Base-by-base conservation (phyloP, 1,284 basidiomycete genomes). In the Peniophora sp. region DNA sequence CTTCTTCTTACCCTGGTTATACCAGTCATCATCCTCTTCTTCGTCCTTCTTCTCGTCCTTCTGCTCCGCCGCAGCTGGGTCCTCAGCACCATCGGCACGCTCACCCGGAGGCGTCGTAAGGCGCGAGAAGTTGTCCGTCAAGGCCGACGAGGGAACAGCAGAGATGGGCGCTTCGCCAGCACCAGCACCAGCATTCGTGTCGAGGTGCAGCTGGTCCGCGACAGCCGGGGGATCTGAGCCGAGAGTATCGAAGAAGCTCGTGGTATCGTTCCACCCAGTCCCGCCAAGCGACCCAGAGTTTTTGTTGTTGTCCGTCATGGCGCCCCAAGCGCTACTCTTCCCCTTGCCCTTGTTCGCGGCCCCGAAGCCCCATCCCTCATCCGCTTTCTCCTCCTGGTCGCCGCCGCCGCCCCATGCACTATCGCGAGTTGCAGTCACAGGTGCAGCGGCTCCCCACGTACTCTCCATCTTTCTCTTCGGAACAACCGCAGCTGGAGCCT, bases 401-500 rank as follows among this genome's bases (percentile, higher is more conserved):
- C 9, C 17, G 9, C 44, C 44, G 22, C 19, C 23, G 44, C 44
- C 44, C 20, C 44, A n/a, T 9, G 12, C 44, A 20, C 44, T 22
- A 20, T 20, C 44, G 6, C 44, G 8, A 41, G 39, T n/a, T 10
- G n/a, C 39, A n/a, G 16, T 6, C 16, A 16, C 16, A 41, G 27
- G 6, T 6, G 27, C 27, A 32, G 27, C 27, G 12, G 27, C 27
- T 32, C 27, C 27, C 39, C n/a, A 41, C 9, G 39, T 9, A 17
- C 9, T 17, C 8, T 48, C 49, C 23, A 48, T 53, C 49, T 55
- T 52, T 45, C 53, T 16, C 35, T 48, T 52, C 10, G 53, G 54
- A 20, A 47, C 54, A 2, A 11, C 14, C 23, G 46, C 22, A 41
- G 27, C 20, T 24, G 44, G 35, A 36, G 35, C 2, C 23, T 50